Evolutionary conservation across 2,329 filamentous ascomycete genomes (phyloP), one percentile per base, ranked within the genome.

Genomic region (Periglandula ipomoeae): DNA sequence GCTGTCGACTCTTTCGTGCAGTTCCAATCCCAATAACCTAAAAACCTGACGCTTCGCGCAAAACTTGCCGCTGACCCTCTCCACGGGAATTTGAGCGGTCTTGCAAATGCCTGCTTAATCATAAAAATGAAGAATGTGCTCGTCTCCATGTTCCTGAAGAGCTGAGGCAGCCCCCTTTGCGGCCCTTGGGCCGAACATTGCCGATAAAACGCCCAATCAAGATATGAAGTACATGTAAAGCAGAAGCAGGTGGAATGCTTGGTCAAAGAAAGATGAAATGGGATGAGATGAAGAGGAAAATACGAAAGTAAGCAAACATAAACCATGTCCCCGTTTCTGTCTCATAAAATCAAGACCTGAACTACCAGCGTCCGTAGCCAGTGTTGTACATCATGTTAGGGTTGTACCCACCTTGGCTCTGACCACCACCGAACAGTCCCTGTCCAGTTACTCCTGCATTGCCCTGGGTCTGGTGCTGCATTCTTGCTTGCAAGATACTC

Each of bases 401-500:
- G 66, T 86, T 89, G 81, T 94, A 95, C 85, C 88, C 89, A 93
- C 89, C 89, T 91, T 95, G 86, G 66, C 74, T 78, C 78, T 85
- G 85, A 72, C 87, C 87, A 72, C 85, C 85, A 72, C 85, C 85
- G 74, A 93, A 95, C 70, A 93, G 79, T 70, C 87, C 87, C 79
- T 93, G 51, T 42, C 51, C 51, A 71, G 87, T 85, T 74, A 84
- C 84, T 79, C 85, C 84, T 72, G 82, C 82, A 78, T 82, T 86
- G 73, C 82, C 85, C 74, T 86, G 84, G 62, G 82, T 78, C 74
- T 85, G 82, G 75, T 93, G 87, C 73, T 94, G 90, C 79, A 95
- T 86, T 80, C 90, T 88, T 71, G 89, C 89, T 78, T 95, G 90
- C 79, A 97, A 84, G 81, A 96, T 96, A 81, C 89, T 95, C 80